A percentile compares a stretch with the other conserved stretches of the same genome.
Conservation (phyloP, 306 rosid species). For the Prosopis cineraria region DNA sequence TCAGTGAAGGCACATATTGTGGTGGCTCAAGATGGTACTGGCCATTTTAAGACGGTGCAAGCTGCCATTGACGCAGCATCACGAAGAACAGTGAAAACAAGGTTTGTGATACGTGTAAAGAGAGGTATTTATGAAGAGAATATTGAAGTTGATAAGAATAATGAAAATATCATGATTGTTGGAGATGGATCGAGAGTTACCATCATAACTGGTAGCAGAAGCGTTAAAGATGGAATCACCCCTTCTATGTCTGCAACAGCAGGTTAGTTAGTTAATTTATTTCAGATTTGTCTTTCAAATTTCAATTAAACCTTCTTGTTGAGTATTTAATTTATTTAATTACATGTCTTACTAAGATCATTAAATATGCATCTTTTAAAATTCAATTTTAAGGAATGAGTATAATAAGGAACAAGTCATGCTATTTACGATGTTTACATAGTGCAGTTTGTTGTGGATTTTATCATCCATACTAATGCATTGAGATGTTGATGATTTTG, state of each 20-base stretch:
- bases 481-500: too few species aligned
- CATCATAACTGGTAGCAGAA: conserved; percentile 61
- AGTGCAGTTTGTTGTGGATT: too few species aligned
- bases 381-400: too few species aligned
- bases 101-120: conserved; percentile 67
- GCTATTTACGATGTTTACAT: too few species aligned
- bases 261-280: conserved; percentile 41
- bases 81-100: conserved; percentile 42
- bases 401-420: too few species aligned
- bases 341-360: too few species aligned
- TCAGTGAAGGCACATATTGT: conserved; percentile 48
- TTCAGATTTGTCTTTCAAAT: too few species aligned
- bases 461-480: too few species aligned
- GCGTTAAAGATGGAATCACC: conserved; percentile 65
- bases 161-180: conserved; percentile 64
- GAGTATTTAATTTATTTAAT: too few species aligned
- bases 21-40: conserved; percentile 90
- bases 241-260: conserved; percentile 87
- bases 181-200: conserved; percentile 75
- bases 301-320: too few species aligned
- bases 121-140: conserved; percentile 78
- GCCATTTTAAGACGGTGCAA: conserved; percentile 65
- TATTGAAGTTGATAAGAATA: conserved; percentile 57
- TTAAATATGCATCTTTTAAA: too few species aligned
- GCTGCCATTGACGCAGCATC: conserved; percentile 65